Percentiles rank a stretch among this genome's conserved stretches.
phyloP scores from a whole-genome alignment of 352 stramenopile genomes.

The Pythium angustatum region DNA sequence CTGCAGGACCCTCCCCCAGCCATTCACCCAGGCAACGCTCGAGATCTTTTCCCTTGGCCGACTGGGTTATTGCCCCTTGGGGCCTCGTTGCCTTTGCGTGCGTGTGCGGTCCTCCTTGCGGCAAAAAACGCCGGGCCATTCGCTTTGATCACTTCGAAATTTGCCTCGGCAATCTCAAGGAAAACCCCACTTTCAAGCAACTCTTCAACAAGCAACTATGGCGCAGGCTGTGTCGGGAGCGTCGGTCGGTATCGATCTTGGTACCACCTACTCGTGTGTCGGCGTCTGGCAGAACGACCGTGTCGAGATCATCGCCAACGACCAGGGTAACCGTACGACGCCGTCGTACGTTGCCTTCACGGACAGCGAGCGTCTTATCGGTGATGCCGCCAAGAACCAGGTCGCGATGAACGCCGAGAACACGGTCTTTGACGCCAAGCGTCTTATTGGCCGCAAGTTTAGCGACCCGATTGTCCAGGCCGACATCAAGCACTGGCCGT shows the following conservation, averaged over 20 bases:
- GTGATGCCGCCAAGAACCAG: constrained; percentile 90
- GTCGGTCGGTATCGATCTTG: constrained; percentile 95
- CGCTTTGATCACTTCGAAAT: constrained; percentile 28
- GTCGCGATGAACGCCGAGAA: constrained; percentile 89
- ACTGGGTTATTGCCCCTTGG: constrained; percentile 23
- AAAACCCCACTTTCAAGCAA: constrained; percentile 23
- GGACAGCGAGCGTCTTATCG: constrained; percentile 73
- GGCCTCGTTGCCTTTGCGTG: not conserved
- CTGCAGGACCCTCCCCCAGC: not conserved
- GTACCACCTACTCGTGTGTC: constrained; percentile 97
- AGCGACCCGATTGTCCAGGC: constrained; percentile 84
- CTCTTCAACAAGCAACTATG: constrained; percentile 27
- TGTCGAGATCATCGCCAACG: constrained; percentile 37
- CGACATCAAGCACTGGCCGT: constrained; percentile 59
- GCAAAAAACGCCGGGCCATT: not conserved
- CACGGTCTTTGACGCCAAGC: constrained; percentile 95
- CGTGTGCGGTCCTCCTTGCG: not conserved
- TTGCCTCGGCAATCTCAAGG: constrained; percentile 30
- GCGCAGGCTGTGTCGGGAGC: constrained; percentile 27
- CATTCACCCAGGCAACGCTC: constrained; percentile 15
- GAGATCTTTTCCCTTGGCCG: constrained; percentile 20
- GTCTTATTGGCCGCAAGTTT: constrained; percentile 93
- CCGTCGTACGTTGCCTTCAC: constrained; percentile 91
- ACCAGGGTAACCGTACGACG: constrained; percentile 87
- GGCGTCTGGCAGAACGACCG: constrained; percentile 97